Percentiles rank a stretch among this genome's conserved stretches.
Evolutionary conservation across 78 protist genomes (phyloP).

Genomic region (Dictyostelium firmibasis): DNA sequence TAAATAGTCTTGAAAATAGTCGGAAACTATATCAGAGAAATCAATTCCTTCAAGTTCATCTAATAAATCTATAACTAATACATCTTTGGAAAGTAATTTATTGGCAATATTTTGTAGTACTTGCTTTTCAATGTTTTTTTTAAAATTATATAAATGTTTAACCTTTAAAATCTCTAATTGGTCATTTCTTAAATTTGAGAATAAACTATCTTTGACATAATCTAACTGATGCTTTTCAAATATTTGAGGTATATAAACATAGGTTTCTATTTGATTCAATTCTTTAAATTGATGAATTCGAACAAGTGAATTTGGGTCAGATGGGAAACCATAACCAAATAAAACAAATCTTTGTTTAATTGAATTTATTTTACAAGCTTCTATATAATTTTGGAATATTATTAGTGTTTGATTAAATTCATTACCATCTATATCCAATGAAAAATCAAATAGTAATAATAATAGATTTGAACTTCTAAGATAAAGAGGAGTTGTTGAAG

Average conservation of each 20-base stretch:
- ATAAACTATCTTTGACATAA: background rate
- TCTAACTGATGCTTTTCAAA: background rate
- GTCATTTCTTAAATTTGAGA: conserved; percentile 1
- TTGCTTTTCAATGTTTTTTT: background rate
- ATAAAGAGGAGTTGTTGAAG: background rate
- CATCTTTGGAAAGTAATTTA: background rate
- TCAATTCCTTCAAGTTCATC: conserved; percentile 1
- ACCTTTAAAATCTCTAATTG: background rate
- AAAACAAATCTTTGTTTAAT: background rate
- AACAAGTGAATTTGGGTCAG: background rate
- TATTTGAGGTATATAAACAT: background rate
- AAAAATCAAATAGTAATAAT: background rate
- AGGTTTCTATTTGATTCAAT: background rate
- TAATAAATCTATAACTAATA: background rate
- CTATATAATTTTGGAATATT: background rate
- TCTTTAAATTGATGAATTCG: background rate
- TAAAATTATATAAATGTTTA: background rate
- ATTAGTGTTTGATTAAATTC: background rate
- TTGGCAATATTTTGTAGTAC: background rate
- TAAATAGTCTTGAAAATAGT: background rate
- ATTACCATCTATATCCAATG: background rate
- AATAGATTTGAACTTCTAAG: background rate
- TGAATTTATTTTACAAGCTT: background rate
- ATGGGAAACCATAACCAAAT: background rate
- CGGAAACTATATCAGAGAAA: background rate